Conservation (phyloP, 768 basidiomycete genomes). For the Russula sp. region DNA sequence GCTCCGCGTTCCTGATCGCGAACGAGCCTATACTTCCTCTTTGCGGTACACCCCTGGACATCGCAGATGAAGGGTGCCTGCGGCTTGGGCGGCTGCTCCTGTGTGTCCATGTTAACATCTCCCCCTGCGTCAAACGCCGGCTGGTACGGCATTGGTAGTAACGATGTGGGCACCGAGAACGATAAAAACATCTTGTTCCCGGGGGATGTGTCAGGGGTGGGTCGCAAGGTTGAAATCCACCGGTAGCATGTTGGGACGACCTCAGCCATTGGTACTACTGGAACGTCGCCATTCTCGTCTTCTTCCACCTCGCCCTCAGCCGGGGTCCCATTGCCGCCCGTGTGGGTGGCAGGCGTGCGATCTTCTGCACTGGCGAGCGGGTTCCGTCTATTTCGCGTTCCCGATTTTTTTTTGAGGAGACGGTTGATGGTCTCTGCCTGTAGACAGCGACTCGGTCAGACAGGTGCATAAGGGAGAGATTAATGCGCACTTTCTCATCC, state of each 20-base stretch:
- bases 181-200: slow-evolving; percentile 38
- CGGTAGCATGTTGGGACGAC: slow-evolving; percentile 54
- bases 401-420: slow-evolving; percentile 77
- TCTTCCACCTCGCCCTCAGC: slow-evolving; percentile 35
- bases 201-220: slow-evolving; percentile 1
- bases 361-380: slow-evolving; percentile 44
- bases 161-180: slow-evolving; percentile 48
- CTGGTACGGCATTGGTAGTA: slow-evolving; percentile 25
- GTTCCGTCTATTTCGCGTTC: slow-evolving; percentile 56
- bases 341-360: slow-evolving; percentile 33
- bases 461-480: background rate
- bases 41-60: slow-evolving; percentile 48
- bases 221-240: slow-evolving; percentile 59
- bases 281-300: slow-evolving; percentile 38
- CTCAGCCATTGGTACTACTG: slow-evolving; percentile 28
- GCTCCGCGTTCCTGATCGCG: slow-evolving; percentile 56
- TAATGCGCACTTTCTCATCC: slow-evolving; percentile 63
- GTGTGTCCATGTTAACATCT: slow-evolving; percentile 23
- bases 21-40: slow-evolving; percentile 61
- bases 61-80: slow-evolving; percentile 38
- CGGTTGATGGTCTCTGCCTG: slow-evolving; percentile 88
- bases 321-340: slow-evolving; percentile 27
- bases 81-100: background rate
- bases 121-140: background rate
- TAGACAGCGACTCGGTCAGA: background rate